Conservation (phyloP, 345 rosid genomes). For the Eucalyptus sideroxylon region DNA sequence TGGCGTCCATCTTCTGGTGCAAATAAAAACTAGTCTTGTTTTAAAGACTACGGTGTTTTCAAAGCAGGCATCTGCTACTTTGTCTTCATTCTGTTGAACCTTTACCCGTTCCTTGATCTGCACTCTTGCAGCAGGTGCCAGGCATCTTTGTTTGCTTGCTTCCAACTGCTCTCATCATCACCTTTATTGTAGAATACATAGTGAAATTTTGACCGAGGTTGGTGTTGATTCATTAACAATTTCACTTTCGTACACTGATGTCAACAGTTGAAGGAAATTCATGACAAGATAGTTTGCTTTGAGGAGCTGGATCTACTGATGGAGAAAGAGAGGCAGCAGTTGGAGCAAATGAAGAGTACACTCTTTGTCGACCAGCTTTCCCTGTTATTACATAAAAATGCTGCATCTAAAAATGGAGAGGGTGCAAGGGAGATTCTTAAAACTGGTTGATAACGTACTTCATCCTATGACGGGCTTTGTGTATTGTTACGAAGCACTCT, state of each 20-base stretch:
- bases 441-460: neutral
- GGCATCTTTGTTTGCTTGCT: neutral
- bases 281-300: conserved; percentile 46
- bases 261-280: conserved; percentile 66
- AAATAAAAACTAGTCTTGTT: neutral
- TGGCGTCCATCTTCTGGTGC: neutral
- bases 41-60: neutral
- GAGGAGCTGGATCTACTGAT: conserved; percentile 73
- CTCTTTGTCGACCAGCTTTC: conserved; percentile 71
- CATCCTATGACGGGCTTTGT: neutral
- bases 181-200: neutral
- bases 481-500: neutral
- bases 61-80: neutral
- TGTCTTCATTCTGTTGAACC: neutral
- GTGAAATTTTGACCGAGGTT: neutral
- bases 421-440: conserved; percentile 16
- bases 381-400: conserved; percentile 35
- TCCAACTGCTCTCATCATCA: neutral
- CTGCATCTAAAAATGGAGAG: conserved; percentile 17
- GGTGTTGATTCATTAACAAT: neutral
- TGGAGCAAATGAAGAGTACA: conserved; percentile 66
- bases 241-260: neutral
- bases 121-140: neutral
- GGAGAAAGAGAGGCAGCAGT: conserved; percentile 78
- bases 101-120: neutral